These are phyloP conservation scores for Carpinus fangiana DNA, from an alignment of 306 rosid species.

Conservation along the genomic window DNA sequence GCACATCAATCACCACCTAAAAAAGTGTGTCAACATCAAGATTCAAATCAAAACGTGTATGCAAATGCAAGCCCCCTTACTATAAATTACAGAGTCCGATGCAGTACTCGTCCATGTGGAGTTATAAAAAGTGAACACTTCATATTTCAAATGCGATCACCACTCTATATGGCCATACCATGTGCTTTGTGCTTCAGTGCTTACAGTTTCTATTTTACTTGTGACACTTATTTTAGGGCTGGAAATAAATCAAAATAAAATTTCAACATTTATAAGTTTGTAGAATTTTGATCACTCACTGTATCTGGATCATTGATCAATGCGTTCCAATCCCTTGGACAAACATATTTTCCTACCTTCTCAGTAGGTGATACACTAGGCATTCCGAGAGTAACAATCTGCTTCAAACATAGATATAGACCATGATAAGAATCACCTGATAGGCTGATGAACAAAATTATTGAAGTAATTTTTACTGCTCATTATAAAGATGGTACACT, in stretches of 20 bases:
- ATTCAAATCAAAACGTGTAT: constrained; percentile 13
- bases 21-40: constrained; percentile 18
- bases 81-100: not conserved
- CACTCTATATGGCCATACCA: not conserved
- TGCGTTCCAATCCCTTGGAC: constrained; percentile 80
- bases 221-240: not conserved
- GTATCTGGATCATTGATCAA: constrained; percentile 78
- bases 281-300: constrained; percentile 43
- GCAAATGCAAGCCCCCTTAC: constrained; percentile 8
- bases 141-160: not conserved
- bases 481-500: not conserved
- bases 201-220: not conserved
- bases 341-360: constrained; percentile 78
- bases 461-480: constrained; percentile 8
- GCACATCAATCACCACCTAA: constrained; percentile 91
- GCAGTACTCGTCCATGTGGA: not conserved
- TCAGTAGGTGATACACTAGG: constrained; percentile 73
- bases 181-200: too few species aligned
- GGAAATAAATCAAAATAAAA: not conserved
- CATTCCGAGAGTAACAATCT: constrained; percentile 97
- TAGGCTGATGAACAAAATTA: not conserved
- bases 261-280: not conserved
- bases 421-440: constrained; percentile 14
- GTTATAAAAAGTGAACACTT: not conserved
- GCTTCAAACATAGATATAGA: constrained; percentile 22